phyloP scores from a whole-genome alignment of 2,329 filamentous ascomycete genomes.

The Cladosporium sp. region DNA sequence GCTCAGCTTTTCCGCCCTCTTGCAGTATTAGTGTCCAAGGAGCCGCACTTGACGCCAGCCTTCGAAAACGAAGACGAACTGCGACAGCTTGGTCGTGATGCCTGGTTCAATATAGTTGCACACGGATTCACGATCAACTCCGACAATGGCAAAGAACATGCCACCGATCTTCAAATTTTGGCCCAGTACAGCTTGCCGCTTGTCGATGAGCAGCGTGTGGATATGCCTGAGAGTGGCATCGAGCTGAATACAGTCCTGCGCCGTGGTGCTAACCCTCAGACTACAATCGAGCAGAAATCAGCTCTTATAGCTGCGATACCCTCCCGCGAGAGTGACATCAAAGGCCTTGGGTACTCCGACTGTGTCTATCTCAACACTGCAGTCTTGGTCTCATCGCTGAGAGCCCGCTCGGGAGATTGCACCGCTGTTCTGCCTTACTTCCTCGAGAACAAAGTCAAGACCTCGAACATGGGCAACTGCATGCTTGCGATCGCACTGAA shows the following conservation, averaged over 20 bases:
- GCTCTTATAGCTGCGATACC: slow-evolving; percentile 71
- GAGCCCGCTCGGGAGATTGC: slow-evolving; percentile 83
- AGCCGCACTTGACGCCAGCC: slow-evolving; percentile 41
- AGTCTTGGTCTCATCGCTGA: slow-evolving; percentile 81
- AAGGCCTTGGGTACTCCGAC: slow-evolving; percentile 79
- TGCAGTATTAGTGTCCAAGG: slow-evolving; percentile 72
- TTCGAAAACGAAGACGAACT: slow-evolving; percentile 48
- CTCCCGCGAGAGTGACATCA: slow-evolving; percentile 72
- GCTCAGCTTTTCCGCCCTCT: slow-evolving; percentile 81
- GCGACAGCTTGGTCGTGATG: slow-evolving; percentile 67
- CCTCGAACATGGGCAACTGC: slow-evolving; percentile 57
- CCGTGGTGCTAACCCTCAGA: slow-evolving; percentile 75
- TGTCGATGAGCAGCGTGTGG: slow-evolving; percentile 81
- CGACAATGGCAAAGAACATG: slow-evolving; percentile 66
- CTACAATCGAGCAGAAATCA: slow-evolving; percentile 76
- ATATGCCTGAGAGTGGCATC: slow-evolving; percentile 91
- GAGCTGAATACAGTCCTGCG: slow-evolving; percentile 92
- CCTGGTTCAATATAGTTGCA: slow-evolving; percentile 97
- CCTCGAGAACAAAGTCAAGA: slow-evolving; percentile 77
- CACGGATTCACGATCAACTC: slow-evolving; percentile 82
- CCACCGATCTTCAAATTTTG: slow-evolving; percentile 74
- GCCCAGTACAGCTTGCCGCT: slow-evolving; percentile 84
- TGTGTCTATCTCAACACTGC: slow-evolving; percentile 89
- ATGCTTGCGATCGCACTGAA: slow-evolving; percentile 61
- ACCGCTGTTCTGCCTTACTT: slow-evolving; percentile 90